Evolutionary conservation across 1,139 yeast genomes (phyloP).

Genomic region (Tardiomyces digboiensis): DNA sequence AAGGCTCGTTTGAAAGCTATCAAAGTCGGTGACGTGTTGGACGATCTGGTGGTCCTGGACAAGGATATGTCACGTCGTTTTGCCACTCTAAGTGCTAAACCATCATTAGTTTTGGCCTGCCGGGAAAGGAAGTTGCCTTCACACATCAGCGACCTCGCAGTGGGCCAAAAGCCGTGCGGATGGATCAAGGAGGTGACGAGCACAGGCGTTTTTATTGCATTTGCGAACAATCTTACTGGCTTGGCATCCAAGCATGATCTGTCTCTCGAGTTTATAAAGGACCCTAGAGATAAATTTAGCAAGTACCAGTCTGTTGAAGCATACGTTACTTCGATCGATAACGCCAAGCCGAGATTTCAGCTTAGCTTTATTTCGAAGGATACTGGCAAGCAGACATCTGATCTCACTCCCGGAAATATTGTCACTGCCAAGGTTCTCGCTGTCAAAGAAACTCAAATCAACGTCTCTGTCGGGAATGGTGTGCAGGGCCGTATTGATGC

Average conservation of each 20-base stretch:
- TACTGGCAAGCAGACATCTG: neutral
- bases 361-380: constrained; percentile 8
- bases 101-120: constrained; percentile 59
- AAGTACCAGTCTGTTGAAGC: constrained; percentile 61
- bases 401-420: constrained; percentile 39
- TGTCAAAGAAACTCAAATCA: constrained; percentile 65
- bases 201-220: constrained; percentile 74
- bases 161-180: constrained; percentile 49
- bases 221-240: constrained; percentile 76
- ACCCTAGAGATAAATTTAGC: constrained; percentile 47
- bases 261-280: constrained; percentile 40
- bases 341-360: constrained; percentile 9
- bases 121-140: constrained; percentile 45
- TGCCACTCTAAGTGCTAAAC: constrained; percentile 54
- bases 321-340: constrained; percentile 15
- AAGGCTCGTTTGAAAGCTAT: constrained; percentile 74
- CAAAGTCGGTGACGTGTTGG: constrained; percentile 64
- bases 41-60: constrained; percentile 56
- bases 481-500: constrained; percentile 75
- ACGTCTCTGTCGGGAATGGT: constrained; percentile 69
- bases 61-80: constrained; percentile 54
- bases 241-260: constrained; percentile 73
- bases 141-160: constrained; percentile 46
- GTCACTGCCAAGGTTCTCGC: constrained; percentile 47
- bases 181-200: constrained; percentile 69